Base-by-base conservation (phyloP, 148 eudicot species). In the Polygonum aviculare region DNA sequence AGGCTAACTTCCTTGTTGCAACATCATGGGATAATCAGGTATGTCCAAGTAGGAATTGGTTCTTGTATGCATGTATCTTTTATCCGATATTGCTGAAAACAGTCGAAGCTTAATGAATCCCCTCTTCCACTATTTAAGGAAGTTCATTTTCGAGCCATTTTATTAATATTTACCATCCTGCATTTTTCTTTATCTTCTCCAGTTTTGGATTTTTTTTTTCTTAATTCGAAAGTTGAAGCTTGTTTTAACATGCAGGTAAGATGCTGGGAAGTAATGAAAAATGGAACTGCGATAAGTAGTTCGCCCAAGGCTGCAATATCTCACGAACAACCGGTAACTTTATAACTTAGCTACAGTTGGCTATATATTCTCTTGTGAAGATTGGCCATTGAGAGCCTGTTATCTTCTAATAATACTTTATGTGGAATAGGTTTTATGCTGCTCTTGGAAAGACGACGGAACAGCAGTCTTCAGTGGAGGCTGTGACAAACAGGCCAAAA, bases 1-100 rank as follows among this genome's bases (percentile, higher is more conserved):
- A 92, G 86, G 97, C 97, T n/a, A 92, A 94, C 84, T 82, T 74
- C 47, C 87, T 94, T 51, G 86, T 92, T 7, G 97, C 93, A n/a
- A 90, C 96, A 76, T 94, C 98, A 50, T 94, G 97, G 98, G 98
- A 94, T 89, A 92, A 90, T 75, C 98, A 92, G 97, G 98, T 94
- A 81, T 41, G 33, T 7, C 5, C 26, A 10, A 38, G 6, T 14
- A 36, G 19, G 41, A 15, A 9, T 36, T 67, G 18, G 21, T 67
- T 41, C 44, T 67, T 35, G 39, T n/a, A 38, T 67, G 40, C 15
- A 14, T 36, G 72, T 65, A 65, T 67, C 72, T 67, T 36, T 35
- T 67, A 36, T 5, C 44, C 38, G 36, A 10, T 67, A 67, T 35
- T 35, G 44, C 16, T 35, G 41, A 3, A 5, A 8, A 31, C 38